Evolutionary conservation across 345 rosid species (phyloP).

Genomic region (Euphorbia tirucalli): DNA sequence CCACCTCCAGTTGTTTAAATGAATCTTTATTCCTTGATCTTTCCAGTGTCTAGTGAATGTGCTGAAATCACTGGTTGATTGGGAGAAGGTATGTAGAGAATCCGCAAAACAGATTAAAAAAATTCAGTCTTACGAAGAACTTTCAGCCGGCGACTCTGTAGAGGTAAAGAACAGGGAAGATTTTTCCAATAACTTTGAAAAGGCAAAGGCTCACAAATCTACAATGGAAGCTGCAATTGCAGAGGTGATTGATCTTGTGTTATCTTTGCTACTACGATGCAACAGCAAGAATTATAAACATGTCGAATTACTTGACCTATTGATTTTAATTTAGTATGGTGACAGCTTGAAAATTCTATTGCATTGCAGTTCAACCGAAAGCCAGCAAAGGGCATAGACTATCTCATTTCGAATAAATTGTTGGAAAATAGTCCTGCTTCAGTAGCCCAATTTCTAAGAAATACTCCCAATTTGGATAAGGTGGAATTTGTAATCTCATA

Average conservation of each 20-base stretch:
- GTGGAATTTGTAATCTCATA: conserved; percentile 35
- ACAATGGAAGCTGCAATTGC: conserved; percentile 85
- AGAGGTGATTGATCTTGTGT: conserved; percentile 52
- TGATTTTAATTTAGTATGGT: conserved; percentile 6
- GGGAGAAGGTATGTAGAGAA: conserved; percentile 75
- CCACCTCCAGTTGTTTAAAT: too few relatives aligned
- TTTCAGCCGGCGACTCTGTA: conserved; percentile 36
- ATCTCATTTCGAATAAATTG: conserved; percentile 72
- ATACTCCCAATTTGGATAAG: conserved; percentile 72
- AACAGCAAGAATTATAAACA: not conserved
- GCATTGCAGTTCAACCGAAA: conserved; percentile 85
- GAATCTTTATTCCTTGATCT: conserved; percentile 28
- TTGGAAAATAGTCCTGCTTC: conserved; percentile 74
- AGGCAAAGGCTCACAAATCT: conserved; percentile 95
- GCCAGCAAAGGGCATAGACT: conserved; percentile 72
- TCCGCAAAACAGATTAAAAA: conserved; percentile 40
- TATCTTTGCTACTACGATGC: conserved; percentile 3
- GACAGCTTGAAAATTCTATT: conserved; percentile 21
- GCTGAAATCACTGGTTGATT: conserved; percentile 87
- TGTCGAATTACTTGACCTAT: not conserved
- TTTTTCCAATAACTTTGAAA: conserved; percentile 76
- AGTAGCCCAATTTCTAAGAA: conserved; percentile 86
- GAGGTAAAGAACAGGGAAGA: conserved; percentile 66
- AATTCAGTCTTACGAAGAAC: conserved; percentile 40
- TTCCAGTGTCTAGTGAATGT: conserved; percentile 86